Evolutionary conservation across 805 yeast genomes (phyloP), one percentile per base, ranked within the genome.

Genomic region (Starmerella roubikii): DNA sequence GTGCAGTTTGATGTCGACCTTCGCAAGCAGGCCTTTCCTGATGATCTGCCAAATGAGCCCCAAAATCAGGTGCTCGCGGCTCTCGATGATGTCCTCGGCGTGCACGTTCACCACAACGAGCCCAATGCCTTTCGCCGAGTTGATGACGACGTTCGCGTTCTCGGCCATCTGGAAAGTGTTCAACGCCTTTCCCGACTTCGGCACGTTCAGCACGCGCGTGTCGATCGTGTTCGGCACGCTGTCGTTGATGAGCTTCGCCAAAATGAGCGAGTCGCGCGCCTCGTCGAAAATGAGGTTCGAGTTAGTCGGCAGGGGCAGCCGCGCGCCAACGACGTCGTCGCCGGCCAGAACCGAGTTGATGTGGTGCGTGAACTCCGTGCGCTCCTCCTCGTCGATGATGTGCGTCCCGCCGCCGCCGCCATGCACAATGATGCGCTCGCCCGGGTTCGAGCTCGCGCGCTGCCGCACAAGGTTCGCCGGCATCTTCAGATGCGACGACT

Each of bases 31-130:
- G 34, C 98, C 98, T 62, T 95, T 78, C 65, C 98, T 78, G 52
- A 91, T 91, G 54, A 91, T 82, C 67, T 91, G 98, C 98, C 98
- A 91, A 52, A 91, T 88, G 44, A 91, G 71, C 46, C 98, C 98
- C 48, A 91, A 65, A 45, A 91, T 83, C 59, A 91, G 71, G 61
- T 88, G 97, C 62, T 91, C 98, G 52, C 81, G 83, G 55, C 98
- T 98, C 53, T 86, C 96, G 49, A 85, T 81, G 47, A 91, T 84
- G 60, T 88, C 97, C 59, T 91, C 97, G 11, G 97, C 81, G 53
- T 88, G 97, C 36, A 91, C 97, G 56, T 91, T 91, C 37, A 91
- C 97, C 35, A 91, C 97, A 41, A 91, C 81, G 69, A 96, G 88
- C 17, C 98, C 98, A 62, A 91, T 91, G 38, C 97, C 98, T 65